Base-by-base conservation (phyloP, 2,329 filamentous ascomycete genomes). In the Atkinsonella hypoxylon region DNA sequence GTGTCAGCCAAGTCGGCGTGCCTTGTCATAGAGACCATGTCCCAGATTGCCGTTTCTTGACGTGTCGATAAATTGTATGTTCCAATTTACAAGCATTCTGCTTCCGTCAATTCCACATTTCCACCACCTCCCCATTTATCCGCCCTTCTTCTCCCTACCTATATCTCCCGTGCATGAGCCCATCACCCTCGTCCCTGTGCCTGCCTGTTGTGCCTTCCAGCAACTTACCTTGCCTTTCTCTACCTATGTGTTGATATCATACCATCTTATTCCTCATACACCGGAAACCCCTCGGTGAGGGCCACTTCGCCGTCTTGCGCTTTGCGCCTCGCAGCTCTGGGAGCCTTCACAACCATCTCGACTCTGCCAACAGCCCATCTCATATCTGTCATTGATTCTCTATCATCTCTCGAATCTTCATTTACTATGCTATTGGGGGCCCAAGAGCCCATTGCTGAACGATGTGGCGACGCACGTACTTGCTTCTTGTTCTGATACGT, bases 401-500 rank as follows among this genome's bases (percentile, higher is more conserved):
- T 12, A 8, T 30, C 36, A 15, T 51, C 47, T 51, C 49, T 51
- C 49, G 55, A 57, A 56, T 56, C 57, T 48, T 59, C 58, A 62
- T 56, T 59, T 61, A 59, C 58, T 59, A 54, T 56, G 51, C 53
- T 56, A 53, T 47, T 52, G 34, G 48, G 22, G 41, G 45, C 52
- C 40, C 49, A 42, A 53, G 42, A 39, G 46, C 15, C 45, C 45
- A 51, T 49, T 48, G 52, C 40, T 54, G 52, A 55, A 55, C 60
- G 60, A 96, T 96, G 91, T 95, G 89, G 89, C 82, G 90, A 75
- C 83, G 90, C 68, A 80, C 83, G 55, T 95, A 95, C 70, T 75
- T 97, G 56, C 71, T 94, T 51, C 76, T 98, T 60, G 76, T 95
- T 62, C 74, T 93, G 58, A 81, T 95, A 62, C 85, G 93, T 68